These are phyloP conservation scores for Oryza meyeriana DNA, from an alignment of 176 grass and related monocot genomes.

Conservation along the genomic window DNA sequence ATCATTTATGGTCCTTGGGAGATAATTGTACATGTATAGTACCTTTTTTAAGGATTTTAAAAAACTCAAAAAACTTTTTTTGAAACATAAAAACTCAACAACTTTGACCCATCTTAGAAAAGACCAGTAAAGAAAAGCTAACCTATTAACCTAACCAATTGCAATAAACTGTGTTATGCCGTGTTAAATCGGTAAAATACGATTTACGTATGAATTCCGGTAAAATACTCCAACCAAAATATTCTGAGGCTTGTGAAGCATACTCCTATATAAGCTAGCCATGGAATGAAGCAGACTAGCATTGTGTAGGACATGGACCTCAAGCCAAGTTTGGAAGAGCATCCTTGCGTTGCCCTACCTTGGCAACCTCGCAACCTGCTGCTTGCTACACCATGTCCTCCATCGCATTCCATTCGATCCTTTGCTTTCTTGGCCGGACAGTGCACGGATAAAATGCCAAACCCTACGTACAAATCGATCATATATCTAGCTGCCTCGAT, in stretches of 20 bases:
- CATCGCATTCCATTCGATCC: conserved; percentile 52
- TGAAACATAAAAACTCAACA: too few relatives aligned
- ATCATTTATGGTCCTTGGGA: too few relatives aligned
- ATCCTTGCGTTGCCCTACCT: conserved; percentile 48
- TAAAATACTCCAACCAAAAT: too few relatives aligned
- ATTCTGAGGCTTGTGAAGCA: too few relatives aligned
- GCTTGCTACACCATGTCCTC: conserved; percentile 28
- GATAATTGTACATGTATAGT: too few relatives aligned
- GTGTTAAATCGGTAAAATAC: background rate
- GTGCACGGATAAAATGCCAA: conserved; percentile 8
- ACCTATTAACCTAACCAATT: too few relatives aligned
- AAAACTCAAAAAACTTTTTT: too few relatives aligned
- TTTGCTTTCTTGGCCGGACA: conserved; percentile 52
- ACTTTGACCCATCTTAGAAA: too few relatives aligned
- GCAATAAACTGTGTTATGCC: background rate
- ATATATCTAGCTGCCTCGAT: conserved; percentile 10
- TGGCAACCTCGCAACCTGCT: conserved; percentile 21
- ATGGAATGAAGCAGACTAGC: background rate
- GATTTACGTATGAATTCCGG: too few relatives aligned
- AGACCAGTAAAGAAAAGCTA: too few relatives aligned
- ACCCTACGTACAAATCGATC: background rate
- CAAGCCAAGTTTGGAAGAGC: conserved; percentile 26
- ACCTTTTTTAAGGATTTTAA: too few relatives aligned
- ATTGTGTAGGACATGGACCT: background rate
- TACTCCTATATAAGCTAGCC: too few relatives aligned